These are phyloP conservation scores for Ogataea dorogensis DNA, from an alignment of 805 yeast genomes.

Conservation along the genomic window DNA sequence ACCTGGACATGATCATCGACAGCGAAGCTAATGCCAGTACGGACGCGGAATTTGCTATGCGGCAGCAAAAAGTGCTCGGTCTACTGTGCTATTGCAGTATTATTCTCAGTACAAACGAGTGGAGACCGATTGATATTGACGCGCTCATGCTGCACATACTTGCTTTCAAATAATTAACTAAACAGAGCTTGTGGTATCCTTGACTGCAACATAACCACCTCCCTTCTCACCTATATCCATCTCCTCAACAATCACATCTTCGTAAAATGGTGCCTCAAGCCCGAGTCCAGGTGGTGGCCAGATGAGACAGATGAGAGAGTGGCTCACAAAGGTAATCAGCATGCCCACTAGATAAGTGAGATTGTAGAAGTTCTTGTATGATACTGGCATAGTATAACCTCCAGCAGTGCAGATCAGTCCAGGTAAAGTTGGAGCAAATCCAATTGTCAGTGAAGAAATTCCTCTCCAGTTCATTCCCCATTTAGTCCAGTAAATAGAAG, in stretches of 20 bases:
- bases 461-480: slow-evolving; percentile 24
- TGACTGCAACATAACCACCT: slow-evolving; percentile 4
- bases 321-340: slow-evolving; percentile 10
- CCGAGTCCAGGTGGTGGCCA: slow-evolving; percentile 15
- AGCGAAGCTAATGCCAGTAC: background rate
- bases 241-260: background rate
- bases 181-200: slow-evolving; percentile 7
- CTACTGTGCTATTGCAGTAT: slow-evolving; percentile 14
- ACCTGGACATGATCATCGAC: slow-evolving; percentile 20
- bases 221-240: slow-evolving; percentile 4
- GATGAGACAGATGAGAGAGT: slow-evolving; percentile 9
- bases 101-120: slow-evolving; percentile 5
- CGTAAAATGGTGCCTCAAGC: slow-evolving; percentile 14
- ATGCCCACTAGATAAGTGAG: slow-evolving; percentile 16
- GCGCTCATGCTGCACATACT: slow-evolving; percentile 5
- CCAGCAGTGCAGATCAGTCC: slow-evolving; percentile 20
- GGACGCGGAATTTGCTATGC: background rate
- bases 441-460: slow-evolving; percentile 14
- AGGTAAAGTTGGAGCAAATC: slow-evolving; percentile 20
- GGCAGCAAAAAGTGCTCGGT: slow-evolving; percentile 14
- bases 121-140: slow-evolving; percentile 4
- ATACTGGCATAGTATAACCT: slow-evolving; percentile 9
- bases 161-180: slow-evolving; percentile 4
- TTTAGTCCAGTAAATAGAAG: slow-evolving; percentile 16
- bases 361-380: slow-evolving; percentile 17